A percentile compares a stretch with the other conserved stretches of the same genome.
Evolutionary conservation across 2,329 filamentous ascomycete species (phyloP).

Genomic region (Septoria petroselini): DNA sequence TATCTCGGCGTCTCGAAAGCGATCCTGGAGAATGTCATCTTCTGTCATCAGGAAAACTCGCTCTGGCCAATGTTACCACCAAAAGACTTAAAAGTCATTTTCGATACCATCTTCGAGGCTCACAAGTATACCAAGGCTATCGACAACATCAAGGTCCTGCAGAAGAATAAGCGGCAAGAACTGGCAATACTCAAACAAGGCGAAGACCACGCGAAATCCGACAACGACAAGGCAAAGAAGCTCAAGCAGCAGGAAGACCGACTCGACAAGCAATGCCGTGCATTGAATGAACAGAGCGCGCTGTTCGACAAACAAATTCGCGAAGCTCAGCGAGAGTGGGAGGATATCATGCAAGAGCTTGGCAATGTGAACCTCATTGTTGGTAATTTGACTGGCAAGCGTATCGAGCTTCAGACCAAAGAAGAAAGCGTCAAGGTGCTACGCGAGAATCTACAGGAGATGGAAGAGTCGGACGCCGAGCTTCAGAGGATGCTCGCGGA

Average conservation of each 20-base stretch:
- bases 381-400: constrained; percentile 71
- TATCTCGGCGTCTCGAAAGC: constrained; percentile 86
- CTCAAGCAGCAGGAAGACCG: constrained; percentile 57
- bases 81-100: constrained; percentile 79
- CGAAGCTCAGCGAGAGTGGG: constrained; percentile 50
- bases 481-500: constrained; percentile 69
- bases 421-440: constrained; percentile 69
- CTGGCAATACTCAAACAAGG: constrained; percentile 69
- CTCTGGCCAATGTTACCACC: constrained; percentile 95
- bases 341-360: constrained; percentile 68
- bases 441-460: constrained; percentile 68
- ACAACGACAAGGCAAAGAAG: constrained; percentile 79
- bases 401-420: constrained; percentile 67
- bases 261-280: constrained; percentile 65
- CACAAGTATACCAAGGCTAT: constrained; percentile 96
- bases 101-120: constrained; percentile 97
- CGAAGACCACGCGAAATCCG: constrained; percentile 72
- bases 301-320: constrained; percentile 60
- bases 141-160: constrained; percentile 83
- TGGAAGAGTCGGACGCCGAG: constrained; percentile 73
- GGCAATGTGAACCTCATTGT: constrained; percentile 72
- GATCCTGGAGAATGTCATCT: constrained; percentile 91
- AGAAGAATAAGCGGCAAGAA: constrained; percentile 77
- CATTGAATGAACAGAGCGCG: constrained; percentile 57
- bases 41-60: constrained; percentile 97